These are phyloP conservation scores for Kodamaea leandrae DNA, from an alignment of 805 yeast species.

Conservation along the genomic window DNA sequence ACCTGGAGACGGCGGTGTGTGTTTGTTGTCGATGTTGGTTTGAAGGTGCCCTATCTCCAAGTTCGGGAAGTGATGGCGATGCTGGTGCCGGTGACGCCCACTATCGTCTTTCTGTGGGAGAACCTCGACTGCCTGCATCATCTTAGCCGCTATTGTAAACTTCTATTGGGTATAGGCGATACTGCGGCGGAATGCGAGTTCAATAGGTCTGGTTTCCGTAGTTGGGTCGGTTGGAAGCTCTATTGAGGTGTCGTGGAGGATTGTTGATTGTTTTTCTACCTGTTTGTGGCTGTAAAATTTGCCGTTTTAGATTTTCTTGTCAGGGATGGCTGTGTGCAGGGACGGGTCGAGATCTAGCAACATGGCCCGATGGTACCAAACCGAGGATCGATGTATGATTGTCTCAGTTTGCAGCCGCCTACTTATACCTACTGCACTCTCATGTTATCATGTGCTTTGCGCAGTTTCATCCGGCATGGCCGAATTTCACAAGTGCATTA, in stretches of 20 bases:
- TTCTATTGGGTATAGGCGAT: no score
- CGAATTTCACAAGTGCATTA: no score
- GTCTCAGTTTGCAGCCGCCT: no score
- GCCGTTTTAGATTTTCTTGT: conserved; percentile 5
- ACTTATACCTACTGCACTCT: no score
- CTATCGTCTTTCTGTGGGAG: not conserved
- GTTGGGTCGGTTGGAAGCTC: no score
- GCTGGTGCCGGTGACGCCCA: not conserved
- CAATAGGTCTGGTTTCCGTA: no score
- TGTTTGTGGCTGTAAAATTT: conserved; percentile 7
- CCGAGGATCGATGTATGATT: no score
- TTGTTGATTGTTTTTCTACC: not conserved
- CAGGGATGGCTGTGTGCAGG: conserved; percentile 6
- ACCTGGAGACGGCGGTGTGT: conserved; percentile 21
- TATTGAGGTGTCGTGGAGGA: not conserved
- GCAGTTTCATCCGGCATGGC: not conserved
- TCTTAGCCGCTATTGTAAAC: not conserved
- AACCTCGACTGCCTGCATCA: not conserved
- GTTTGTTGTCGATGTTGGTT: conserved; percentile 9
- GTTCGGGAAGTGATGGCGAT: conserved; percentile 2
- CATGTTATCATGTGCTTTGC: no score
- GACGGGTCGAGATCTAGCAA: not conserved
- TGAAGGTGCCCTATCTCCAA: not conserved
- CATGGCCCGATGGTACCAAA: no score
- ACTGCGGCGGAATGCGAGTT: no score